A percentile compares a stretch with the other conserved stretches of the same genome.
These are phyloP conservation scores for Paraglomus occultum DNA, from an alignment of 192 early-diverging fungal species.

Conservation along the genomic window DNA sequence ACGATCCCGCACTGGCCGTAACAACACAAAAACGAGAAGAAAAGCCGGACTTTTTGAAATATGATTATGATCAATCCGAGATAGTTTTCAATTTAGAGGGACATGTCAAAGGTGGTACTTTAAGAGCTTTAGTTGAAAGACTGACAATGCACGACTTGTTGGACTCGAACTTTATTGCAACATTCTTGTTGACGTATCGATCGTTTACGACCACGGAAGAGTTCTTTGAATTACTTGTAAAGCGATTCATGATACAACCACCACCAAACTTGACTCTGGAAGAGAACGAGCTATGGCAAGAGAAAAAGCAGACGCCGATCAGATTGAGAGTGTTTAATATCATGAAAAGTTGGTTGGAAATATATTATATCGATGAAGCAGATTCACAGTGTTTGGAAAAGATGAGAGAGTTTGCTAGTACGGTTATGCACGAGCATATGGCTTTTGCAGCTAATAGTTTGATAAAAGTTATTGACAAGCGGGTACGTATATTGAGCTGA, in stretches of 20 bases:
- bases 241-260: constrained; percentile 75
- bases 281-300: constrained; percentile 78
- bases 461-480: constrained; percentile 75
- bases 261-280: constrained; percentile 58
- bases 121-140: constrained; percentile 80
- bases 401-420: constrained; percentile 74
- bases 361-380: constrained; percentile 76
- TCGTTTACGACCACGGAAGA: constrained; percentile 82
- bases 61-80: constrained; percentile 73
- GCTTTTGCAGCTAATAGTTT: constrained; percentile 68
- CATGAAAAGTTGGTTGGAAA: constrained; percentile 96
- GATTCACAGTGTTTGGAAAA: constrained; percentile 66
- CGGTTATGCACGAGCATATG: constrained; percentile 70
- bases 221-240: constrained; percentile 71
- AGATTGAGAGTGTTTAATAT: constrained; percentile 94
- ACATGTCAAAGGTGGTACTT: constrained; percentile 86
- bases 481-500: constrained; percentile 34
- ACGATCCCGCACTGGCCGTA: constrained; percentile 41
- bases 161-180: constrained; percentile 79
- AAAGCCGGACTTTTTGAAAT: constrained; percentile 77
- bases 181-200: constrained; percentile 94
- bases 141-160: constrained; percentile 85
- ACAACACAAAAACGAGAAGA: constrained; percentile 34
- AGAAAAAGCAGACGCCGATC: constrained; percentile 84
- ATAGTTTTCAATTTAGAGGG: constrained; percentile 85